Evolutionary conservation across 140 eudicot species (phyloP).

Genomic region (Ambrosia hybrid): DNA sequence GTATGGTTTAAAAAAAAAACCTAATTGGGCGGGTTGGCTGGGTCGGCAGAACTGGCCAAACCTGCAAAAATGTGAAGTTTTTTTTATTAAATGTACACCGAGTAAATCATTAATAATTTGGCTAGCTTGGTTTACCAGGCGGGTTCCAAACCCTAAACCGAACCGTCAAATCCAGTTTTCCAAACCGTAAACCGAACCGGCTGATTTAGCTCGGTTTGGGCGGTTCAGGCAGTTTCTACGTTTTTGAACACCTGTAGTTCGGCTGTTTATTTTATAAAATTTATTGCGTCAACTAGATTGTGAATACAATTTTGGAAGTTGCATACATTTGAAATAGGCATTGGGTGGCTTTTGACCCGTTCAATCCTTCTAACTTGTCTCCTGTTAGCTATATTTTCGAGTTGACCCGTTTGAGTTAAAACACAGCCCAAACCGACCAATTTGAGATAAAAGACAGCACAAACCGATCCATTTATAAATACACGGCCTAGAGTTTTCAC

Average conservation of each 20-base stretch:
- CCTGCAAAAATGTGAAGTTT: too few species aligned
- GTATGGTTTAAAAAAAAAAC: too few species aligned
- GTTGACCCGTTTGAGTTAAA: background rate
- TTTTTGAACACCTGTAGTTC: background rate
- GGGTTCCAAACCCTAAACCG: too few species aligned
- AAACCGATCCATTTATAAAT: background rate
- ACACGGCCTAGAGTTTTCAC: background rate
- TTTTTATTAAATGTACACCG: too few species aligned
- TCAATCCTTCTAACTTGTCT: background rate
- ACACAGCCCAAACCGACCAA: background rate
- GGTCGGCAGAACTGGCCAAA: too few species aligned
- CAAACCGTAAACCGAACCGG: too few species aligned
- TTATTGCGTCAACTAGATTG: background rate
- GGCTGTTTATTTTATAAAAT: background rate
- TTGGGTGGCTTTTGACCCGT: background rate
- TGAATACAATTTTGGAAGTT: background rate
- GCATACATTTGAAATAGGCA: background rate
- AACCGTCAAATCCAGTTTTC: too few species aligned
- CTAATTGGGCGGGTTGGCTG: too few species aligned
- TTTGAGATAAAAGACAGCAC: background rate
- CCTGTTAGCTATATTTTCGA: background rate
- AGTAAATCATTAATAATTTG: too few species aligned
- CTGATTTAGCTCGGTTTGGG: too few species aligned
- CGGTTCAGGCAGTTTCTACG: too few species aligned
- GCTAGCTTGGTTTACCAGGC: too few species aligned